Percentiles rank a stretch among this genome's conserved stretches.
Evolutionary conservation across 345 rosid species (phyloP).

Genomic region (Odontarrhena argentea): DNA sequence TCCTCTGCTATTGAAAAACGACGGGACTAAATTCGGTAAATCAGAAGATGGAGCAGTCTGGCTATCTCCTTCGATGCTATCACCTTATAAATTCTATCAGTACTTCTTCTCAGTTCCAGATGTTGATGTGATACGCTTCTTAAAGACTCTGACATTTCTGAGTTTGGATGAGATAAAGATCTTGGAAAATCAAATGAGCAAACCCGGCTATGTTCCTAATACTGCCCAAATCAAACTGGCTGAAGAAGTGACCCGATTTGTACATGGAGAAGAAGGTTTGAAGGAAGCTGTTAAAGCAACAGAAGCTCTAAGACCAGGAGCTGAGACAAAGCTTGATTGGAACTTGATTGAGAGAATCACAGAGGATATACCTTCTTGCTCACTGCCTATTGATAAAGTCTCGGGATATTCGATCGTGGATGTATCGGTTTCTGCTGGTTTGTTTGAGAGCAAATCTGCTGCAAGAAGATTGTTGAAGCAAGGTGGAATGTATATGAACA

Average conservation of each 20-base stretch:
- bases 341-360: constrained; percentile 79
- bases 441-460: constrained; percentile 85
- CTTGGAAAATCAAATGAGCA: constrained; percentile 67
- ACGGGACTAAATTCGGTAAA: constrained; percentile 94
- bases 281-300: constrained; percentile 89
- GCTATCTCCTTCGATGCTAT: constrained; percentile 72
- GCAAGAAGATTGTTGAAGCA: constrained; percentile 84
- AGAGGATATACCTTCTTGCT: constrained; percentile 86
- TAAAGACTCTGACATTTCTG: constrained; percentile 77
- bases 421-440: constrained; percentile 74
- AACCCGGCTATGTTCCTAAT: constrained; percentile 73
- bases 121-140: constrained; percentile 72
- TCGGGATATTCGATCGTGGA: constrained; percentile 61
- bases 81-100: constrained; percentile 93
- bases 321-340: constrained; percentile 91
- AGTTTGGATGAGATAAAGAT: constrained; percentile 65
- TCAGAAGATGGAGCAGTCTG: constrained; percentile 99
- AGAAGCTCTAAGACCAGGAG: constrained; percentile 88
- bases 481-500: constrained; percentile 96
- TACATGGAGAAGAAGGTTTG: constrained; percentile 90
- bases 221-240: constrained; percentile 75
- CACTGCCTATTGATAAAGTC: constrained; percentile 59
- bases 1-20: constrained; percentile 83
- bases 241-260: constrained; percentile 87
- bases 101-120: constrained; percentile 93